Conservation (phyloP, 1,139 yeast species). For the Pichia sp. region DNA sequence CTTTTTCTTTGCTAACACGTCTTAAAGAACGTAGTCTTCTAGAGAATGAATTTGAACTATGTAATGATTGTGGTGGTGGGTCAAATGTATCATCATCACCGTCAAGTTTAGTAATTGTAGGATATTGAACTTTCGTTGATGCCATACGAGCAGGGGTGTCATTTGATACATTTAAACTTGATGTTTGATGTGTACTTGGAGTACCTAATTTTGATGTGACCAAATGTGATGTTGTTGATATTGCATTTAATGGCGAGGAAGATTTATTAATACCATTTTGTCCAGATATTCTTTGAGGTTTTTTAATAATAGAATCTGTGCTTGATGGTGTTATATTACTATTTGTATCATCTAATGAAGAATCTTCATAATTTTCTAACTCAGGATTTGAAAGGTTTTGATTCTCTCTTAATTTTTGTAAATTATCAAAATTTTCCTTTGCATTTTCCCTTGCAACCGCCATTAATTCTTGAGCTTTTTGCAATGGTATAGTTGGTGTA, state of each 20-base stretch:
- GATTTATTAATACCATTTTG: constrained; percentile 14
- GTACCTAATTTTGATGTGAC: constrained; percentile 46
- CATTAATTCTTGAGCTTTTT: constrained; percentile 79
- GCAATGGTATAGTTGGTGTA: constrained; percentile 86
- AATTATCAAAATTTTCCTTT: constrained; percentile 51
- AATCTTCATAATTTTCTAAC: constrained; percentile 1
- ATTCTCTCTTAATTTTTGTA: constrained; percentile 34
- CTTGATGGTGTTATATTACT: constrained; percentile 18
- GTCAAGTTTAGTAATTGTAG: constrained; percentile 30
- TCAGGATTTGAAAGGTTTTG: constrained; percentile 13
- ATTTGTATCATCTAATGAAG: constrained; percentile 19
- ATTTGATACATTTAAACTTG: neutral
- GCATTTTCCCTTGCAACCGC: constrained; percentile 77
- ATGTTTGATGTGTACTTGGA: neutral
- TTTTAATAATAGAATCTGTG: constrained; percentile 14
- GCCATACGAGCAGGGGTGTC: constrained; percentile 17
- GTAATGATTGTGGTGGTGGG: constrained; percentile 12
- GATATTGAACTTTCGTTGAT: constrained; percentile 27
- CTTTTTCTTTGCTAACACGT: constrained; percentile 17
- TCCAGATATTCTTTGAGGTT: constrained; percentile 18
- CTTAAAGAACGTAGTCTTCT: constrained; percentile 25
- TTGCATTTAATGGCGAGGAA: constrained; percentile 34
- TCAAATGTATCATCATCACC: constrained; percentile 16
- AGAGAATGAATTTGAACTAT: constrained; percentile 23
- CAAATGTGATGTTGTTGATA: constrained; percentile 57